Evolutionary conservation across 495 filamentous ascomycete species (phyloP).

Genomic region (Neurospora sp.): DNA sequence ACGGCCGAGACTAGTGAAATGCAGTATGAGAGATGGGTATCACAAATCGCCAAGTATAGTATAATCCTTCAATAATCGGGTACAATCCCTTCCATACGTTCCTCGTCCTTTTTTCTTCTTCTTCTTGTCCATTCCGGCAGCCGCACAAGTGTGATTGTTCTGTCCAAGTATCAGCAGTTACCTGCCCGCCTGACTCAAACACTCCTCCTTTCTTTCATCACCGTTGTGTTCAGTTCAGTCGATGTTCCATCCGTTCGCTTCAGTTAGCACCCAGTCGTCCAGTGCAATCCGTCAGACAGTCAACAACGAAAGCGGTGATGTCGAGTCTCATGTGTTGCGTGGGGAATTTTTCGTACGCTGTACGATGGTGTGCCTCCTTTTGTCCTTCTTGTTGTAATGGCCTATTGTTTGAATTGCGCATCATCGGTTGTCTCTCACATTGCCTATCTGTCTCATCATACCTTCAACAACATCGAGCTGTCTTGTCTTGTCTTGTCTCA

Average conservation of each 20-base stretch:
- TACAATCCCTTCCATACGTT: not conserved
- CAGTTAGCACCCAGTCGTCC: not conserved
- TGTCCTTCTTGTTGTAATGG: not conserved
- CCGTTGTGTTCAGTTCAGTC: not conserved
- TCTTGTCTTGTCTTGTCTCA: not conserved
- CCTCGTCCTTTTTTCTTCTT: not conserved
- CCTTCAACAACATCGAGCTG: not conserved
- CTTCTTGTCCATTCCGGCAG: not conserved
- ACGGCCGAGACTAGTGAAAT: not conserved
- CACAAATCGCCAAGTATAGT: not conserved
- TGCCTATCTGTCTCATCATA: not conserved
- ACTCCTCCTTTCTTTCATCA: not conserved
- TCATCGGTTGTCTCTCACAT: not conserved
- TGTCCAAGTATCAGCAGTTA: not conserved
- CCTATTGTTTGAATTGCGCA: not conserved
- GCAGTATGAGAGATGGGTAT: not conserved
- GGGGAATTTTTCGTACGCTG: not conserved
- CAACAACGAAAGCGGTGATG: not conserved
- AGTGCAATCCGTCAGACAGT: not conserved
- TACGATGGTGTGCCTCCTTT: not conserved
- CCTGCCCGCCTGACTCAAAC: not conserved
- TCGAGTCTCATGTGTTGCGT: not conserved
- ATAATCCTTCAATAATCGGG: not conserved
- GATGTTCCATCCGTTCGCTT: not conserved
- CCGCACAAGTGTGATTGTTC: not conserved